These are phyloP conservation scores for Mangifera indica DNA, from an alignment of 345 rosid genomes.

Conservation along the genomic window DNA sequence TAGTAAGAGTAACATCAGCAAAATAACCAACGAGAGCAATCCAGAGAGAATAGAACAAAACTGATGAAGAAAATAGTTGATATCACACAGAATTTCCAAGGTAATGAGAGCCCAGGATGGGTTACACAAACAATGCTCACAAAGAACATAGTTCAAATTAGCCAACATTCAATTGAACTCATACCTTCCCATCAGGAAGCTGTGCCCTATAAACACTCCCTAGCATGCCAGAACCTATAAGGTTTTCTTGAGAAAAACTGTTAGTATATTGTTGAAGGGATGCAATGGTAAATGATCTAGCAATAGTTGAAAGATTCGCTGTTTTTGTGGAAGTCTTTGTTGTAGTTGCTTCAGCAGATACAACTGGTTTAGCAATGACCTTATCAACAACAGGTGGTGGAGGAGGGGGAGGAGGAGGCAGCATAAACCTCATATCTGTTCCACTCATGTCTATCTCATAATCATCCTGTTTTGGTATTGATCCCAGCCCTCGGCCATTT, in stretches of 20 bases:
- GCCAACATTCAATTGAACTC: constrained; percentile 11
- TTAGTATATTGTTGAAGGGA: constrained; percentile 93
- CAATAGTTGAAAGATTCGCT: constrained; percentile 46
- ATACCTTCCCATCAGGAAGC: constrained; percentile 83
- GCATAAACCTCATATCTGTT: constrained; percentile 40
- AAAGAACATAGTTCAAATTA: neutral
- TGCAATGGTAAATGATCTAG: constrained; percentile 80
- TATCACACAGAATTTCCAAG: neutral
- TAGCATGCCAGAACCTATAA: constrained; percentile 87
- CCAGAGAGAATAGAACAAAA: neutral
- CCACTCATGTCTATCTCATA: constrained; percentile 59
- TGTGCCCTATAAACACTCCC: constrained; percentile 90
- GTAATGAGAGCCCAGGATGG: neutral
- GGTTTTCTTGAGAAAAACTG: constrained; percentile 93
- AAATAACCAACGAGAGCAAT: neutral
- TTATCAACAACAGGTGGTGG: constrained; percentile 53
- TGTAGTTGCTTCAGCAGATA: constrained; percentile 45
- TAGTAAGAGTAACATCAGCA: neutral
- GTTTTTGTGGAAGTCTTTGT: constrained; percentile 48
- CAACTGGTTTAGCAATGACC: constrained; percentile 52
- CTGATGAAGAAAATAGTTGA: neutral
- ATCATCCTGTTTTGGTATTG: constrained; percentile 42
- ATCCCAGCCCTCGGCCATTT: constrained; percentile 31
- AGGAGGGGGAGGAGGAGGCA: constrained; percentile 45
- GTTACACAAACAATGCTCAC: constrained; percentile 3